Base-by-base conservation (phyloP, 83 land plant genomes). In the Thuja plicata region DNA sequence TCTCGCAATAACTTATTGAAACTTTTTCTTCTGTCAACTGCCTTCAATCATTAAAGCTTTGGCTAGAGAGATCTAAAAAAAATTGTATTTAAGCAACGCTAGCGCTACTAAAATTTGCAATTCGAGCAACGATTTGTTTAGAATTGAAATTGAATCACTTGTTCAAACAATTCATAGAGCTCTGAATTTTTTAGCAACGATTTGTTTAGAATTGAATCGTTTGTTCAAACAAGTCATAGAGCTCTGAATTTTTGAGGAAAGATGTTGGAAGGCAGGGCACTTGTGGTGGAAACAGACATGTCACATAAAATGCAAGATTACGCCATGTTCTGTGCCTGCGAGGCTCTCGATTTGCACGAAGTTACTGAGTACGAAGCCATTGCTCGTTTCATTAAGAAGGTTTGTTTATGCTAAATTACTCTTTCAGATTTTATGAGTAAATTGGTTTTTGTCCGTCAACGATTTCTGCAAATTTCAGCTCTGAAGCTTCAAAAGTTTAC, bases 381-480 rank as follows among this genome's bases (percentile, higher is more conserved):
- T 3, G 97, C 96, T 34, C 87, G 92, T 60, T 93, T 83, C 94
- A 90, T 96, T 1, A 94, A 96, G 82, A 93, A 89, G 95, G 95
- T 93, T 35, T 13, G 82, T 13, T 79, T 11, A 16, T 35, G 15
- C 43, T 21, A 1, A 6, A 35, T 34, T 40, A 4, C 13, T 1
- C 16, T 12, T 79, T 35, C 82, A 35, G 38, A 79, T 79, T 79
- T 79, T n/a, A 10, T 0, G 32, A 19, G 24, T 57, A 16, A 57
- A 16, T 57, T 17, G 16, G 16, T 15, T 55, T 55, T 13, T 10
- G 10, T 8, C 8, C 10, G 13, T 50, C 13, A 50, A 50, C 13
- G 12, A 11, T 50, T 50, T 50, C 54, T 50, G 54, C 12, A 50
- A 50, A 50, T 50, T 50, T 10, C 13, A 50, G 54, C 12, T 11